Evolutionary conservation across 192 early-diverging fungal genomes (phyloP).

Genomic region (Coemansia sp.): DNA sequence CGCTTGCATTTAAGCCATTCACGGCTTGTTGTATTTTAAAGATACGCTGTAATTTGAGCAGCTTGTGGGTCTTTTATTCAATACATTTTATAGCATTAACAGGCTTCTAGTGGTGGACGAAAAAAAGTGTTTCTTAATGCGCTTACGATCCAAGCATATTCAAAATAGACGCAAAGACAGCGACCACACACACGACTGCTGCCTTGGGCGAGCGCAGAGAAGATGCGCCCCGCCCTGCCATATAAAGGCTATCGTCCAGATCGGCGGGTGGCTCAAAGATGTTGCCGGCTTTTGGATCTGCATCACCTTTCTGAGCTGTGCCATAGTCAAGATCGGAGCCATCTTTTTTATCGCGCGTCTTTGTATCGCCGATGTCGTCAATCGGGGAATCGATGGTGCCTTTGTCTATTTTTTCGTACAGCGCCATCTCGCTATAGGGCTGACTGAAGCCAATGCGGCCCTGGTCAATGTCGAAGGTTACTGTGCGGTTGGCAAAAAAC

Average conservation of each 20-base stretch:
- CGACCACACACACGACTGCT: not conserved
- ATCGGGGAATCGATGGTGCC: not conserved
- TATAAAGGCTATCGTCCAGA: not conserved
- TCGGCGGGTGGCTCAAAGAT: not conserved
- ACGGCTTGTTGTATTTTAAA: too few species aligned
- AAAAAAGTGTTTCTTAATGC: too few species aligned
- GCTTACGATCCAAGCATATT: not conserved
- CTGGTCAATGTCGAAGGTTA: conserved; percentile 44
- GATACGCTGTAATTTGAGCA: too few species aligned
- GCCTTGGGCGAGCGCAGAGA: not conserved
- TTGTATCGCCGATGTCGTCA: not conserved
- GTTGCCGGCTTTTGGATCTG: not conserved
- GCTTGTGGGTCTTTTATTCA: too few species aligned
- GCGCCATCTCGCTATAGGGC: not conserved
- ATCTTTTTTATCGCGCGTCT: not conserved
- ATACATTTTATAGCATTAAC: too few species aligned
- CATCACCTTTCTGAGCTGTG: not conserved
- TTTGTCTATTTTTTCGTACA: conserved; percentile 4
- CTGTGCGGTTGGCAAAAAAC: conserved; percentile 40
- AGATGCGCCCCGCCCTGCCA: not conserved
- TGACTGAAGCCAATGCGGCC: conserved; percentile 36
- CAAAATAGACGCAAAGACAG: not conserved
- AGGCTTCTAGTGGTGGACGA: too few species aligned
- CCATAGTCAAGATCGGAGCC: not conserved
- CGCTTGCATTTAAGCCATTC: too few species aligned